Conservation (phyloP, 305 asterid species). For the Caryopteris hybrid region DNA sequence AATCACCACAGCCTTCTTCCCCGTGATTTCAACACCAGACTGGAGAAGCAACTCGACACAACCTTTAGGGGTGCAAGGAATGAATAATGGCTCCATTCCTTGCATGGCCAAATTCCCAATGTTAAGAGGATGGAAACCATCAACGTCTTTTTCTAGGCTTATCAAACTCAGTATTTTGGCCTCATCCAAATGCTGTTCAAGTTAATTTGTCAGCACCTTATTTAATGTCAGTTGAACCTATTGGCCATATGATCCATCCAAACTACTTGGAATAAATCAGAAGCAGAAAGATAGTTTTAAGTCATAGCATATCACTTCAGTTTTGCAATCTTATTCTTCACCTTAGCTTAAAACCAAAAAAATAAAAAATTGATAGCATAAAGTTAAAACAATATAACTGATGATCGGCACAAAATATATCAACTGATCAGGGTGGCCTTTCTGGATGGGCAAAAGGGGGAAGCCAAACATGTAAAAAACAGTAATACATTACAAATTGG, state of each 20-base stretch:
- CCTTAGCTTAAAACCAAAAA: too few species aligned
- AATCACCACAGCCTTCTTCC: constrained; percentile 87
- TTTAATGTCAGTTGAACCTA: background rate
- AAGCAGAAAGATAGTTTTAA: background rate
- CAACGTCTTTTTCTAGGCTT: constrained; percentile 80
- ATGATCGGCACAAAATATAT: too few species aligned
- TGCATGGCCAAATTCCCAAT: constrained; percentile 76
- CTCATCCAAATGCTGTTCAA: constrained; percentile 73
- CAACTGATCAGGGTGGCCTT: too few species aligned
- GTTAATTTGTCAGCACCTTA: constrained; percentile 3
- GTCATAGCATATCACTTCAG: background rate
- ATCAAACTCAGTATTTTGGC: constrained; percentile 55
- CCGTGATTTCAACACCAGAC: constrained; percentile 59
- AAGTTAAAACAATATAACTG: background rate
- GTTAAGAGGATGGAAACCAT: constrained; percentile 89
- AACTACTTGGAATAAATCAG: background rate
- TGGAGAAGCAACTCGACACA: constrained; percentile 82
- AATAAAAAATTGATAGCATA: too few species aligned
- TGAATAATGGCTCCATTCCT: constrained; percentile 81
- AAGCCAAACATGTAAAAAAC: too few species aligned
- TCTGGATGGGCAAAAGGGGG: too few species aligned
- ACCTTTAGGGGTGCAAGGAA: constrained; percentile 94
- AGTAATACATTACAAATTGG: background rate
- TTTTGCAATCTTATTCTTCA: background rate
- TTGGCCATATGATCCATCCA: background rate